Conservation (phyloP, 306 rosid genomes). For the Pyrus pyrifolia region DNA sequence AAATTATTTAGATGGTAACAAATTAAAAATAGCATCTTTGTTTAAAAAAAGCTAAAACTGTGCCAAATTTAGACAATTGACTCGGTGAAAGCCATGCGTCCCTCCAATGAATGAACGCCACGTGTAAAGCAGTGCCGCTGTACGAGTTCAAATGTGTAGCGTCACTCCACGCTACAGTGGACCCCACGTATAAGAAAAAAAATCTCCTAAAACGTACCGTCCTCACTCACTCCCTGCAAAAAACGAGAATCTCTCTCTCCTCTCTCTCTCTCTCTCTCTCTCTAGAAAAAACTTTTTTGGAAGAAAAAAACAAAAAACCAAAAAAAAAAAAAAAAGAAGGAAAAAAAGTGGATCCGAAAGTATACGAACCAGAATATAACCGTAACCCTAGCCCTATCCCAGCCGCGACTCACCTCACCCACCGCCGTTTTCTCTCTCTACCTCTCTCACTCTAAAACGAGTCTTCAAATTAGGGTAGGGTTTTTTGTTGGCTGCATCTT, state of each 20-base stretch:
- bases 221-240: slow-evolving; percentile 38
- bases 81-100: not conserved
- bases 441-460: slow-evolving; percentile 12
- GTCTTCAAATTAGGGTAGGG: slow-evolving; percentile 30
- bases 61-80: slow-evolving; percentile 7
- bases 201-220: slow-evolving; percentile 31
- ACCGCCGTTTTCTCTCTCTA: slow-evolving; percentile 5
- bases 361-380: slow-evolving; percentile 53
- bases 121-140: not conserved
- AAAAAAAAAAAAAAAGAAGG: not conserved
- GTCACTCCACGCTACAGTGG: slow-evolving; percentile 13
- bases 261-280: slow-evolving; percentile 22
- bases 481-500: slow-evolving; percentile 8
- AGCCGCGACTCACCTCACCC: slow-evolving; percentile 75
- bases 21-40: too few species aligned
- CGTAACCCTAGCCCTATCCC: slow-evolving; percentile 69
- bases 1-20: too few species aligned
- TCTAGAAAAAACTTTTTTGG: not conserved
- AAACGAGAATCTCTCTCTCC: slow-evolving; percentile 47
- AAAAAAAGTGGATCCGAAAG: slow-evolving; percentile 54
- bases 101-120: not conserved
- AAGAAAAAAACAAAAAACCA: slow-evolving; percentile 6
- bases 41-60: not conserved
- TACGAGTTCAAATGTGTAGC: not conserved
- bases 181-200: slow-evolving; percentile 38